These are phyloP conservation scores for Candida glucosophila DNA, from an alignment of 1,139 yeast species.

Conservation along the genomic window DNA sequence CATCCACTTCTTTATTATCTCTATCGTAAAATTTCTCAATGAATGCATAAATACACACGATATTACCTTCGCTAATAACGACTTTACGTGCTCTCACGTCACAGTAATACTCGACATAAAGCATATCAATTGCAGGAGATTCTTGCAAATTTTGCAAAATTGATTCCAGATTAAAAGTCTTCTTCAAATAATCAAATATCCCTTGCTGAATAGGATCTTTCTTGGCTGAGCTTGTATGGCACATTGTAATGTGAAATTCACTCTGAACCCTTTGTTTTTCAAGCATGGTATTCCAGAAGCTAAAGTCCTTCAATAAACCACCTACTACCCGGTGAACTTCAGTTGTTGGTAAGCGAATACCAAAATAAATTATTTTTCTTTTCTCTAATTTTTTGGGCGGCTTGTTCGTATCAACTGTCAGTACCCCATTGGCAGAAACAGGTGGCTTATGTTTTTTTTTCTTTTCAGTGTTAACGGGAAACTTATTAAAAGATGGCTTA, in stretches of 20 bases:
- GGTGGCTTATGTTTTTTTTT: slow-evolving; percentile 10
- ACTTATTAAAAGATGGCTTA: slow-evolving; percentile 43
- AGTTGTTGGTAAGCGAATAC: slow-evolving; percentile 12
- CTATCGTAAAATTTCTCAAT: slow-evolving; percentile 19
- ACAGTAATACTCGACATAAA: slow-evolving; percentile 15
- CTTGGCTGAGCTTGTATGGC: slow-evolving; percentile 38
- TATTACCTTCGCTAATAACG: slow-evolving; percentile 39
- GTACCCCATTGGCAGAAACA: slow-evolving; percentile 1
- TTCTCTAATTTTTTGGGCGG: no score
- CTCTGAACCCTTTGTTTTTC: slow-evolving; percentile 35
- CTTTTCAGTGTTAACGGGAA: slow-evolving; percentile 13
- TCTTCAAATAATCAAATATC: slow-evolving; percentile 13
- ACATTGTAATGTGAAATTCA: slow-evolving; percentile 71
- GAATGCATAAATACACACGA: slow-evolving; percentile 51
- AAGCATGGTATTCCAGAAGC: slow-evolving; percentile 22
- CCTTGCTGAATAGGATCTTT: no score
- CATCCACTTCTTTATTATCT: slow-evolving; percentile 9
- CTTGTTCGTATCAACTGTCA: slow-evolving; percentile 4
- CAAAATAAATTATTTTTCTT: slow-evolving; percentile 18
- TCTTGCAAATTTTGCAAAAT: slow-evolving; percentile 5
- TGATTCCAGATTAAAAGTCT: slow-evolving; percentile 6
- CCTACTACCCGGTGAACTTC: slow-evolving; percentile 5
- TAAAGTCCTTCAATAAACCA: slow-evolving; percentile 7
- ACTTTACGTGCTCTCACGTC: slow-evolving; percentile 35
- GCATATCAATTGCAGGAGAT: slow-evolving; percentile 2